A percentile compares a stretch with the other conserved stretches of the same genome.
Conservation (phyloP, 371 early-diverging fungal genomes). For the Mortierella sp. region DNA sequence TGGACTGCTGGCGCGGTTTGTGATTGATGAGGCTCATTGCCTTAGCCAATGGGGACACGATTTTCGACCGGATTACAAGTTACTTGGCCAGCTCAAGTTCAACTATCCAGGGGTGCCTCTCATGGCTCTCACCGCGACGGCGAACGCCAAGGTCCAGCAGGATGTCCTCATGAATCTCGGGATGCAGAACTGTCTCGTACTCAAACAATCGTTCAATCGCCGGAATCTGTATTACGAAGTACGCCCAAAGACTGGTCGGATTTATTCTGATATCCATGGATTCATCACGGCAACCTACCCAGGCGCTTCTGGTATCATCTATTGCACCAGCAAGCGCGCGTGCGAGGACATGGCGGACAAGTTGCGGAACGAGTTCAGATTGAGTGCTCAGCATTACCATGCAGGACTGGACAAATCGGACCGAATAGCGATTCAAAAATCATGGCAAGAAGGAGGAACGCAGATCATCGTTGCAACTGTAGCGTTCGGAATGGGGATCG, state of each 20-base stretch:
- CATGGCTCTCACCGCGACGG: slow-evolving; percentile 99
- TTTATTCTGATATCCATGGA: slow-evolving; percentile 80
- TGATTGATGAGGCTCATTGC: slow-evolving; percentile 99
- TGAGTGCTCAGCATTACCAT: slow-evolving; percentile 88
- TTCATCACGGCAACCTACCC: slow-evolving; percentile 80
- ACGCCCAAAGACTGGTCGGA: slow-evolving; percentile 65
- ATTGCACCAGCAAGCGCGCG: slow-evolving; percentile 88
- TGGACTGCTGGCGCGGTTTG: slow-evolving; percentile 86
- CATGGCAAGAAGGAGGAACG: slow-evolving; percentile 86
- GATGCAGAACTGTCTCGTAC: slow-evolving; percentile 74
- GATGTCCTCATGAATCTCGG: slow-evolving; percentile 77
- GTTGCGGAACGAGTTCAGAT: slow-evolving; percentile 62
- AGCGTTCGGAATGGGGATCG: slow-evolving; percentile 99
- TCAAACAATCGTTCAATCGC: slow-evolving; percentile 93
- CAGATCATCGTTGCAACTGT: slow-evolving; percentile 98
- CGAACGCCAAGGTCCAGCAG: slow-evolving; percentile 91
- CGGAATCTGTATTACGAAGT: slow-evolving; percentile 91
- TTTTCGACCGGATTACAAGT: slow-evolving; percentile 89
- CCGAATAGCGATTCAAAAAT: slow-evolving; percentile 83
- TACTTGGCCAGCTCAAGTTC: slow-evolving; percentile 71
- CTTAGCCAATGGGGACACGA: slow-evolving; percentile 98
- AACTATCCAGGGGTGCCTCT: slow-evolving; percentile 88
- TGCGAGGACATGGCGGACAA: slow-evolving; percentile 92
- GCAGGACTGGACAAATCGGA: slow-evolving; percentile 94
- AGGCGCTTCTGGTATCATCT: slow-evolving; percentile 95